phyloP scores from a whole-genome alignment of 148 eudicot species.

The Cornus florida region DNA sequence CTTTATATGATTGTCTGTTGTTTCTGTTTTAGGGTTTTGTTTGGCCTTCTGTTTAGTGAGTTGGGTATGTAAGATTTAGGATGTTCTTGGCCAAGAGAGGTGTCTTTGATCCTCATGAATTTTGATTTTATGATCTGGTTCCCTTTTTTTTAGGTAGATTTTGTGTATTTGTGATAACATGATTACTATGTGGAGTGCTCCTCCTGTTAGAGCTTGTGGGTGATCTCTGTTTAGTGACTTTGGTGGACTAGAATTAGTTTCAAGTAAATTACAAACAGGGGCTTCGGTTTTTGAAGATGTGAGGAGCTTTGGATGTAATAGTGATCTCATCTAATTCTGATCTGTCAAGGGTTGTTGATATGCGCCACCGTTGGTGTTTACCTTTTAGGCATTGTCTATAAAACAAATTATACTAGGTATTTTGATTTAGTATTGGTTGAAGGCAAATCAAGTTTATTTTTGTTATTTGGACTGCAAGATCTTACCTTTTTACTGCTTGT shows the following conservation, averaged over 20 bases:
- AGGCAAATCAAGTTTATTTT: constrained; percentile 2
- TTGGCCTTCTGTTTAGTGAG: neutral
- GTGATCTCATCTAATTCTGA: neutral
- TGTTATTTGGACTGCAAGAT: neutral
- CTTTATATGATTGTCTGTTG: neutral
- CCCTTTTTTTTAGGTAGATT: too few species aligned
- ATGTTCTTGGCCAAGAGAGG: neutral
- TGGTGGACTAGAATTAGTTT: neutral
- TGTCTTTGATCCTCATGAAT: neutral
- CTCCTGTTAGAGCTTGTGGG: neutral
- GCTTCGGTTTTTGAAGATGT: neutral
- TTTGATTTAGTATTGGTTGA: neutral
- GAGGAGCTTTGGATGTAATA: neutral
- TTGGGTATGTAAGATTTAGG: constrained; percentile 5
- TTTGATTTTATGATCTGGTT: neutral
- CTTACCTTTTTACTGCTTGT: neutral
- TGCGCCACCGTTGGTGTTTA: neutral
- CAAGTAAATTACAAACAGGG: neutral
- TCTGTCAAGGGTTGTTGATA: constrained; percentile 7
- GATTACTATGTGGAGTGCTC: neutral
- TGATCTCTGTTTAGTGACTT: neutral
- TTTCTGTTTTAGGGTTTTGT: neutral
- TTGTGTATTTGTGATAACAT: neutral
- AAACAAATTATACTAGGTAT: neutral
- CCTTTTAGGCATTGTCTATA: neutral